These are phyloP conservation scores for Marchantia polymorpha DNA, from an alignment of 225 moss, liverwort and hornwort species.

Conservation along the genomic window DNA sequence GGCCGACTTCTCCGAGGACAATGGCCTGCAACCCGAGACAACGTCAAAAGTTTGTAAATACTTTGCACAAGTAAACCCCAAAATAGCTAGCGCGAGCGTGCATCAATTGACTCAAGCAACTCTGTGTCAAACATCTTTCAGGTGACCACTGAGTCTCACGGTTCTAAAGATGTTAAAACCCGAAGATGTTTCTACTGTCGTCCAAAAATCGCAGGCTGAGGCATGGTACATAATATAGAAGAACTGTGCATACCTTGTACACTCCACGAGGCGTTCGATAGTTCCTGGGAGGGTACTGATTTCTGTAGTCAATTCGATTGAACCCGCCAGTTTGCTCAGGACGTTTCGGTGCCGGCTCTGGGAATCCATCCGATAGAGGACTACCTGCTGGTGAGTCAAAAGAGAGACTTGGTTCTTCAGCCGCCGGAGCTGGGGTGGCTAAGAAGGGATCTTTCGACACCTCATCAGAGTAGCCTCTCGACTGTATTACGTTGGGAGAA, in stretches of 20 bases:
- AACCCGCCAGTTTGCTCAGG: neutral
- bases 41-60: neutral
- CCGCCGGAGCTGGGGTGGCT: neutral
- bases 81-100: neutral
- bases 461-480: conserved; percentile 15
- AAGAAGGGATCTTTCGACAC: conserved; percentile 2
- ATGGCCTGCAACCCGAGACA: conserved; percentile 45
- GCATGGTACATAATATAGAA: neutral
- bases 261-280: conserved; percentile 41
- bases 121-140: neutral
- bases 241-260: conserved; percentile 27
- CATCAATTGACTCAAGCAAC: neutral
- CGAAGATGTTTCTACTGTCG: too few relatives aligned
- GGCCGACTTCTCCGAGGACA: conserved; percentile 82
- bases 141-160: neutral
- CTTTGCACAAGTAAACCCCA: neutral
- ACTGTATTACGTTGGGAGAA: conserved; percentile 7
- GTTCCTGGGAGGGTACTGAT: conserved; percentile 26
- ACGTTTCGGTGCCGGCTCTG: neutral
- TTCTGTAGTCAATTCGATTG: neutral
- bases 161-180: neutral
- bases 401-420: conserved; percentile 13
- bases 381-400: conserved; percentile 24
- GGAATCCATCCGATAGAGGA: conserved; percentile 1
- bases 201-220: neutral